Percentiles rank a stretch among this genome's conserved stretches.
phyloP scores from a whole-genome alignment of 805 yeast species.

The Lipomyces lipofer region DNA sequence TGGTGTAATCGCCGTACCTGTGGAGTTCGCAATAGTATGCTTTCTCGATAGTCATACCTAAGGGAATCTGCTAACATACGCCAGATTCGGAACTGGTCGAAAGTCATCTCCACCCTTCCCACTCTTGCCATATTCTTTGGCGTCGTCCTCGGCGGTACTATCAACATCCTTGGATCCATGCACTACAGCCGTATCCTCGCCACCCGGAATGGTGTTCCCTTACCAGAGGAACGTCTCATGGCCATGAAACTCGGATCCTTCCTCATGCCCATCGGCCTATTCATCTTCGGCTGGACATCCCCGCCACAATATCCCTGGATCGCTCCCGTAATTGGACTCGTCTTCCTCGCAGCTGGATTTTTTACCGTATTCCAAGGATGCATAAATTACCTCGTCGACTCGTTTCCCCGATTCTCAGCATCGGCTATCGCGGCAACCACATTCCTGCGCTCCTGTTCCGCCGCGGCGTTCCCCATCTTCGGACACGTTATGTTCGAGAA shows the following conservation, averaged over 20 bases:
- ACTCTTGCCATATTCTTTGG: constrained; percentile 41
- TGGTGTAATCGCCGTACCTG: constrained; percentile 45
- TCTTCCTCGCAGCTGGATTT: constrained; percentile 54
- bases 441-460: constrained; percentile 58
- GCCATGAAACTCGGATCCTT: constrained; percentile 49
- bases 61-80: no score
- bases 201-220: constrained; percentile 46
- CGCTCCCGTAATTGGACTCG: constrained; percentile 61
- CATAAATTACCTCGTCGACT: constrained; percentile 60
- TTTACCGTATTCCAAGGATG: constrained; percentile 60
- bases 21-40: constrained; percentile 40
- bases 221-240: constrained; percentile 62
- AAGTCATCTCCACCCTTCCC: constrained; percentile 39
- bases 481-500: constrained; percentile 53
- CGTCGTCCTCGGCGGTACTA: constrained; percentile 37
- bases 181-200: constrained; percentile 37
- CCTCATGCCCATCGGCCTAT: constrained; percentile 55
- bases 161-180: constrained; percentile 35
- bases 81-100: constrained; percentile 40
- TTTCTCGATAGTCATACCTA: no score
- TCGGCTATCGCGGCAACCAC: constrained; percentile 67
- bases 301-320: constrained; percentile 49
- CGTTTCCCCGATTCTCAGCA: constrained; percentile 59
- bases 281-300: constrained; percentile 66
- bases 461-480: constrained; percentile 62